A percentile compares a stretch with the other conserved stretches of the same genome.
Conservation (phyloP, 2,329 filamentous ascomycete genomes). For the Trichoderma endophyticum region DNA sequence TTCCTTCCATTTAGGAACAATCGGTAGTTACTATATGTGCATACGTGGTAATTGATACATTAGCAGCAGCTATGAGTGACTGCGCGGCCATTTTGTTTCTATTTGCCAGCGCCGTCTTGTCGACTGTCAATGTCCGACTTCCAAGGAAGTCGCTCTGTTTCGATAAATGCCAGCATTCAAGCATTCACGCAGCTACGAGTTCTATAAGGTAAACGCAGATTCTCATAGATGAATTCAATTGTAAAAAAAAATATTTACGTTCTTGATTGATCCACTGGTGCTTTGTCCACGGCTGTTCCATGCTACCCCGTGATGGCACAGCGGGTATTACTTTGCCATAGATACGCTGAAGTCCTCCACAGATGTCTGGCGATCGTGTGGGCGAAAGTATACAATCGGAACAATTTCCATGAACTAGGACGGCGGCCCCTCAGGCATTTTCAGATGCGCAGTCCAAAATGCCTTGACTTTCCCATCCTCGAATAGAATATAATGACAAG, state of each 20-base stretch:
- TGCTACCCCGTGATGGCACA: neutral
- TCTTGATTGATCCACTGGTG: neutral
- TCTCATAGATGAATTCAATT: neutral
- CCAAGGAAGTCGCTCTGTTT: neutral
- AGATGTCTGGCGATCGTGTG: neutral
- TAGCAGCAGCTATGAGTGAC: neutral
- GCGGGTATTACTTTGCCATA: neutral
- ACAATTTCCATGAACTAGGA: neutral
- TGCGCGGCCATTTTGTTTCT: neutral
- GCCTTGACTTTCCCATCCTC: neutral
- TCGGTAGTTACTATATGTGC: neutral
- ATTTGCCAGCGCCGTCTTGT: neutral
- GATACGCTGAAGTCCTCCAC: neutral
- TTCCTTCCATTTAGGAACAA: neutral
- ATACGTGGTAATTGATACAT: neutral
- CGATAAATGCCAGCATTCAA: neutral
- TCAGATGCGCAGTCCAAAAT: neutral
- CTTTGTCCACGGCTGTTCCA: neutral
- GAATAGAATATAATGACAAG: neutral
- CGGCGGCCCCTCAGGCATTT: neutral
- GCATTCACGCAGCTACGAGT: neutral
- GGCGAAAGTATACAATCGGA: too few relatives aligned
- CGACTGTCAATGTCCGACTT: neutral
- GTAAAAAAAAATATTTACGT: neutral
- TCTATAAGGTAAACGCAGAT: neutral